Evolutionary conservation across 495 filamentous ascomycete species (phyloP), one percentile per base, ranked within the genome.

Genomic region (Viridothelium virens): DNA sequence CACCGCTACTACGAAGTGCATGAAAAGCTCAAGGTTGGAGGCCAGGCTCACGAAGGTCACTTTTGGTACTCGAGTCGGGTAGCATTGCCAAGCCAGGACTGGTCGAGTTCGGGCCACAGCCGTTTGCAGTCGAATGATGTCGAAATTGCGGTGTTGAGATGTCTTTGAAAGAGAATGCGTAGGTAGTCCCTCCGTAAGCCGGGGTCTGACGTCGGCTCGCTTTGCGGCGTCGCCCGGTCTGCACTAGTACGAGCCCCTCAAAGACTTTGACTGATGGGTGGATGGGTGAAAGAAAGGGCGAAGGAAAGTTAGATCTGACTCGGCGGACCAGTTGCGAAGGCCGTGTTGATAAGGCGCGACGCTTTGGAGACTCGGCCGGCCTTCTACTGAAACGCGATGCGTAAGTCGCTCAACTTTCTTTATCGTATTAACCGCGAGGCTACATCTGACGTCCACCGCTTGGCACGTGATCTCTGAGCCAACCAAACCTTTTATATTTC

Each of bases 381-480:
- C 5, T 34, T 59, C 31, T 33, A 59, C 3, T 59, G 53, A 59
- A 59, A 59, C 53, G 48, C 25, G 48, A 59, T n/a, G 53, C 36
- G 53, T 5, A 1, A 59, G 7, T 59, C 53, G 53, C 6, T 31
- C 10, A 59, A 59, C 53, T 36, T 59, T 36, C 53, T 34, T 59
- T 59, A 31, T 0, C 14, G 11, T 18, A 3, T 9, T 9, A 59
- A 3, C 18, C 53, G 2, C 3, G 25, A 9, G 31, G 11, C 31
- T 36, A 14, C 53, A 59, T 31, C 25, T 59, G 53, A 59, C 31
- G 53, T 14, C 41, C 41, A 44, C 14, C 36, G 18, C 5, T 14
- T 14, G 5, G 16, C 3, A 34, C 2, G 5, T 3, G 36, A 59
- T 59, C 36, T 14, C 5, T 14, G 5, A 36, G 18, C 53, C 53